These are phyloP conservation scores for Ophiostoma triangulosporum DNA, from an alignment of 2,329 filamentous ascomycete genomes.

Conservation along the genomic window DNA sequence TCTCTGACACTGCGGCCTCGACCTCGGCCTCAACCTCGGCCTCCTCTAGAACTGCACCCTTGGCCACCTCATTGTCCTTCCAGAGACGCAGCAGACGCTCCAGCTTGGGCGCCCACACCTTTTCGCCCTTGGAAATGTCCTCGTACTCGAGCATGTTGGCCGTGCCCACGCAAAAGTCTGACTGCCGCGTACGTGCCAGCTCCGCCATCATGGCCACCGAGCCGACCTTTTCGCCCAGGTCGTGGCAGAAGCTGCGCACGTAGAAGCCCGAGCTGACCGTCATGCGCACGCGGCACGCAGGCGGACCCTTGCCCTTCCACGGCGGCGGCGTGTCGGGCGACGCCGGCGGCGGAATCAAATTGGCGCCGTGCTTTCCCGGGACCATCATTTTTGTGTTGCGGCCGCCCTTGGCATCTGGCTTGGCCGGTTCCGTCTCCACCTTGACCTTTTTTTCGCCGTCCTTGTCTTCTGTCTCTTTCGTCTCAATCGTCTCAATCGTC, in stretches of 20 bases:
- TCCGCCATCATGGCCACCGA: conserved; percentile 80
- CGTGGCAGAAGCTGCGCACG: conserved; percentile 84
- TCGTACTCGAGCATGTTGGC: conserved; percentile 65
- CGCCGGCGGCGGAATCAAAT: conserved; percentile 37
- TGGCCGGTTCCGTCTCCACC: too few relatives aligned
- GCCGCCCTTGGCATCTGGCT: background rate
- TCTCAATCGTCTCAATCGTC: background rate
- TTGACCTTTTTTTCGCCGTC: background rate
- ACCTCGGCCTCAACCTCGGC: background rate
- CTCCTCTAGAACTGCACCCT: background rate
- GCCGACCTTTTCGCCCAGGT: conserved; percentile 68
- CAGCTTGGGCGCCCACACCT: conserved; percentile 70
- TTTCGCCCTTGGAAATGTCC: conserved; percentile 63
- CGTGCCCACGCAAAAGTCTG: conserved; percentile 58
- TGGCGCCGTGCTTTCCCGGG: conserved; percentile 33
- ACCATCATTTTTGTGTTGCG: conserved; percentile 5
- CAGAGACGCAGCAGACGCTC: conserved; percentile 34
- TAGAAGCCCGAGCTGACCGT: conserved; percentile 95
- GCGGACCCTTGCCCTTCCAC: conserved; percentile 49
- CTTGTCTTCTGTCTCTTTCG: background rate
- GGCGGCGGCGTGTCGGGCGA: conserved; percentile 36
- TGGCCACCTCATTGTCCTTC: conserved; percentile 10
- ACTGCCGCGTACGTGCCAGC: conserved; percentile 68
- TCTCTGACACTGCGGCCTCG: too few relatives aligned
- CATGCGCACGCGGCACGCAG: conserved; percentile 74